Percentiles rank a stretch among this genome's conserved stretches.
These are phyloP conservation scores for Rhizopus microsporus DNA, from an alignment of 371 early-diverging fungal species.

Conservation along the genomic window DNA sequence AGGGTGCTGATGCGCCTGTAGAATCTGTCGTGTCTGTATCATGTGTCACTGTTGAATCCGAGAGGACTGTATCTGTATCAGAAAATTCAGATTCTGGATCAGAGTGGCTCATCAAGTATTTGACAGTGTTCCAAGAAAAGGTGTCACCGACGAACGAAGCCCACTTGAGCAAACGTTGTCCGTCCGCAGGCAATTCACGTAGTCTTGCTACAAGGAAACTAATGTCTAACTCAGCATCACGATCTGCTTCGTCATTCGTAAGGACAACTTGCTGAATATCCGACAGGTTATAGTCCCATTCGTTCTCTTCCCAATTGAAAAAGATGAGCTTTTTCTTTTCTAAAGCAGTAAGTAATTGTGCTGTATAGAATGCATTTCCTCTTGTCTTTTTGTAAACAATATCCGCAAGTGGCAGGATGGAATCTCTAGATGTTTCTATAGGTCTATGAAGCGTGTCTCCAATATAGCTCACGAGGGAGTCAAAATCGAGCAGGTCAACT, in stretches of 20 bases:
- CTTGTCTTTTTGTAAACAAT: constrained; percentile 36
- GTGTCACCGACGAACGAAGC: constrained; percentile 49
- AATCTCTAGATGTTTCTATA: constrained; percentile 20
- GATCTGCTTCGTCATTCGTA: constrained; percentile 12
- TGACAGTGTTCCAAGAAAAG: constrained; percentile 46
- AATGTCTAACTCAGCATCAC: constrained; percentile 37
- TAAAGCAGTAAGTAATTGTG: constrained; percentile 37
- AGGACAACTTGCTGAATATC: constrained; percentile 35
- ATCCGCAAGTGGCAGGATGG: constrained; percentile 36
- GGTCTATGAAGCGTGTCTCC: constrained; percentile 40
- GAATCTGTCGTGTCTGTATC: constrained; percentile 5
- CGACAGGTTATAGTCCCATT: constrained; percentile 43
- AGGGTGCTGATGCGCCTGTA: background rate
- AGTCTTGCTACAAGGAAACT: constrained; percentile 34
- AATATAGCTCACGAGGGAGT: constrained; percentile 39
- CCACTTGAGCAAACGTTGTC: constrained; percentile 42
- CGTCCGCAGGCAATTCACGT: constrained; percentile 37
- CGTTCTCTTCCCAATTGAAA: constrained; percentile 49
- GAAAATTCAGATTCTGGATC: constrained; percentile 39
- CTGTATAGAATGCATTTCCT: constrained; percentile 47
- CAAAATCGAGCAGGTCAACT: constrained; percentile 35
- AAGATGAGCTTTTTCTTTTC: constrained; percentile 48
- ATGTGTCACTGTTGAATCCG: background rate
- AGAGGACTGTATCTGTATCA: constrained; percentile 14
- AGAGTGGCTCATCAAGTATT: constrained; percentile 34